A percentile compares a stretch with the other conserved stretches of the same genome.
These are phyloP conservation scores for Chrysochromulina parva DNA, from an alignment of 78 protist species.

Conservation along the genomic window DNA sequence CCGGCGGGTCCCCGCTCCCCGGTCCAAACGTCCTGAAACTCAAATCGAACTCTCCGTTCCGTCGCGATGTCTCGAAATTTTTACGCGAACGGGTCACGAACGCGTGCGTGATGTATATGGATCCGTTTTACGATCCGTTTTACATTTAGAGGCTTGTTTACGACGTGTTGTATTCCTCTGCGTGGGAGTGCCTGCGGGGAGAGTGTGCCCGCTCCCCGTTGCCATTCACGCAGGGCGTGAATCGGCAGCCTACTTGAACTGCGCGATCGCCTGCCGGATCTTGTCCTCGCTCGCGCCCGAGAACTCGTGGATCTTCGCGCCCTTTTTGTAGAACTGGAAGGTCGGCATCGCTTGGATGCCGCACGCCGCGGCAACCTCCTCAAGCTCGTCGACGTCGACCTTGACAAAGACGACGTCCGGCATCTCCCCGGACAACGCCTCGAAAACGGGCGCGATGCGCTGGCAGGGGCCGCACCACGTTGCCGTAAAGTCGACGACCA, in stretches of 20 bases:
- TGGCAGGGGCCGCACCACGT: slow-evolving; percentile 57
- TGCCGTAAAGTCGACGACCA: slow-evolving; percentile 54
- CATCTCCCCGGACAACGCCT: not conserved
- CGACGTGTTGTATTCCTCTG: too few species aligned
- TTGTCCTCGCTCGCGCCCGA: not conserved
- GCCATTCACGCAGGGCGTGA: too few species aligned
- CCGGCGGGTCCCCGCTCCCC: too few species aligned
- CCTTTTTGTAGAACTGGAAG: slow-evolving; percentile 42
- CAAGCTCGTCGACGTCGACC: slow-evolving; percentile 60
- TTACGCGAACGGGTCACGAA: too few species aligned
- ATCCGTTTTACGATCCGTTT: too few species aligned
- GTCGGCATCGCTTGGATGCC: slow-evolving; percentile 55
- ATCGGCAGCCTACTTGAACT: not conserved
- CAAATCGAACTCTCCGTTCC: too few species aligned
- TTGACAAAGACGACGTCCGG: slow-evolving; percentile 41
- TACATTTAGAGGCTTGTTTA: too few species aligned
- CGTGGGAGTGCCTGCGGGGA: too few species aligned
- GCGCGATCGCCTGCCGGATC: not conserved
- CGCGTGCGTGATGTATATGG: too few species aligned
- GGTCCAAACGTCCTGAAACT: too few species aligned
- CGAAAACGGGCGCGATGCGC: slow-evolving; percentile 37
- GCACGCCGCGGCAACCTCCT: slow-evolving; percentile 25
- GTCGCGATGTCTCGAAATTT: too few species aligned
- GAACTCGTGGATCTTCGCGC: not conserved
- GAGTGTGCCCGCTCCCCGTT: too few species aligned